Evolutionary conservation across 306 rosid genomes (phyloP).

Genomic region (Quercus dentata): DNA sequence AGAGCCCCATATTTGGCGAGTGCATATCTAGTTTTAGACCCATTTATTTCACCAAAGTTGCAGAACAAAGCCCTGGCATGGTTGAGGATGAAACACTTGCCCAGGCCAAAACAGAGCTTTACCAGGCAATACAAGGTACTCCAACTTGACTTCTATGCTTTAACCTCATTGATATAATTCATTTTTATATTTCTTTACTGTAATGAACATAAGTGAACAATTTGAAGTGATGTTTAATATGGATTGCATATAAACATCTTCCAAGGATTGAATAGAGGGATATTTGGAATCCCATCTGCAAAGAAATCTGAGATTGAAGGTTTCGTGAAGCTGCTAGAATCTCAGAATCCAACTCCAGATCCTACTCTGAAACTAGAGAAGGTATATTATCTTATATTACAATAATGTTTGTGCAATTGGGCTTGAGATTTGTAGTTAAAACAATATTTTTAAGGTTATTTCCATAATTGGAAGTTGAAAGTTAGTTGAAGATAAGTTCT

Average conservation of each 20-base stretch:
- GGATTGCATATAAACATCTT: conserved; percentile 14
- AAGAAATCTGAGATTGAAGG: conserved; percentile 66
- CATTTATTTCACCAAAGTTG: conserved; percentile 33
- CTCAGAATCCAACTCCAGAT: conserved; percentile 70
- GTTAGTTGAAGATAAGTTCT: conserved; percentile 27
- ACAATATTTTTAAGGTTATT: background rate
- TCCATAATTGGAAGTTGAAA: conserved; percentile 38
- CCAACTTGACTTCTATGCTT: background rate
- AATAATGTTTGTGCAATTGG: background rate
- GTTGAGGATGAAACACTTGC: conserved; percentile 49
- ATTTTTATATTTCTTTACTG: background rate
- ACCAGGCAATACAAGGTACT: conserved; percentile 61
- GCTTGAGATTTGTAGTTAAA: background rate
- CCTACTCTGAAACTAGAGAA: conserved; percentile 57
- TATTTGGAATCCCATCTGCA: conserved; percentile 72
- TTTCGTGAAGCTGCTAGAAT: conserved; percentile 63
- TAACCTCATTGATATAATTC: background rate
- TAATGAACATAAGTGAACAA: background rate
- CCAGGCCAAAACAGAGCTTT: conserved; percentile 45
- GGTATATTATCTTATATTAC: conserved; percentile 42
- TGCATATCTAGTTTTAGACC: conserved; percentile 44
- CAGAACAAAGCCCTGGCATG: conserved; percentile 40
- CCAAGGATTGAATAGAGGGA: conserved; percentile 74
- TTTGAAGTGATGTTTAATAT: conserved; percentile 20
- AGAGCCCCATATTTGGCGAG: conserved; percentile 36